phyloP scores from a whole-genome alignment of 192 early-diverging fungal genomes.

The Podila horticola region DNA sequence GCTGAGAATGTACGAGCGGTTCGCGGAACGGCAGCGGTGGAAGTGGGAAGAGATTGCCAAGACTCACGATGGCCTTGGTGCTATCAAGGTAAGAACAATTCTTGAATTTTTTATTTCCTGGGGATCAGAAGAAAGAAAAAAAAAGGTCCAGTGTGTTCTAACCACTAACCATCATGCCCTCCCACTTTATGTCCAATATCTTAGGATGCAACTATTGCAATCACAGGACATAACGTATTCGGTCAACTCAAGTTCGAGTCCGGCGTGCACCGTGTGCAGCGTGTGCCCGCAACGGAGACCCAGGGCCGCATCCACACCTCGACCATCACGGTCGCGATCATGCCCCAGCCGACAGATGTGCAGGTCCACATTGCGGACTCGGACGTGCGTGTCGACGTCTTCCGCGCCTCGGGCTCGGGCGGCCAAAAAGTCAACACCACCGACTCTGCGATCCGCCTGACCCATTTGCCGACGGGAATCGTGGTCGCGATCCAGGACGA shows the following conservation, averaged over 20 bases:
- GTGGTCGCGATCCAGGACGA: slow-evolving; percentile 90
- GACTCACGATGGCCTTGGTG: slow-evolving; percentile 56
- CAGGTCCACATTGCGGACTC: slow-evolving; percentile 73
- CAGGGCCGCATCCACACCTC: slow-evolving; percentile 83
- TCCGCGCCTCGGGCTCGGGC: slow-evolving; percentile 83
- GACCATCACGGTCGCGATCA: slow-evolving; percentile 81
- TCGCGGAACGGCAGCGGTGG: slow-evolving; percentile 69
- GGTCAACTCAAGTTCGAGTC: slow-evolving; percentile 82
- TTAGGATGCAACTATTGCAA: slow-evolving; percentile 71
- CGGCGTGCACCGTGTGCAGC: slow-evolving; percentile 86
- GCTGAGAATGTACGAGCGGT: slow-evolving; percentile 80
- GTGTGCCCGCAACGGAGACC: slow-evolving; percentile 81
- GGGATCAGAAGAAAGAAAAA: not conserved
- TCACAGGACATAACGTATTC: slow-evolving; percentile 78
- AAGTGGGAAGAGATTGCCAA: slow-evolving; percentile 67
- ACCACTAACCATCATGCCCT: not conserved
- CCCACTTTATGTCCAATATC: not conserved
- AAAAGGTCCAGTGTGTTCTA: not conserved
- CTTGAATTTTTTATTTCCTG: too few species aligned
- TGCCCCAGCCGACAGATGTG: slow-evolving; percentile 77
- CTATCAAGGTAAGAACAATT: slow-evolving; percentile 54
- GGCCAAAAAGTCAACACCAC: slow-evolving; percentile 97
- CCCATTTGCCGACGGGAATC: slow-evolving; percentile 92
- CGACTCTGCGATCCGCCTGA: slow-evolving; percentile 92
- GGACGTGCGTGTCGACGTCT: slow-evolving; percentile 78